Base-by-base conservation (phyloP, 371 early-diverging fungal genomes). In the Mucor sp. region DNA sequence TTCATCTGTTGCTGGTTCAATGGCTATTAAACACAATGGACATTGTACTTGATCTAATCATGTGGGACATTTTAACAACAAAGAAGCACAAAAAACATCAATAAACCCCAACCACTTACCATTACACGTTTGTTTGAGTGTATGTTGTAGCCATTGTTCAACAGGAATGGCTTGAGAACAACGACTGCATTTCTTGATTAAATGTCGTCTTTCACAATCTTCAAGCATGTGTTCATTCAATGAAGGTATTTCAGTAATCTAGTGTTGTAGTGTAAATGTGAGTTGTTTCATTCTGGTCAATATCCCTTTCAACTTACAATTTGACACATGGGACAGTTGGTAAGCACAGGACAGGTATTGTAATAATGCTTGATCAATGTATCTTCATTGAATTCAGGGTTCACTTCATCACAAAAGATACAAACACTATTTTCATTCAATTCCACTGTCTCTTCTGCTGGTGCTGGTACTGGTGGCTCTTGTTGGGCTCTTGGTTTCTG, bases 391-490 rank as follows among this genome's bases (percentile, higher is more conserved):
- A 93, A 94, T 0, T 66, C 71, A 15, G 77, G 80, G 65, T 87
- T 86, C 12, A 74, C 74, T 69, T 91, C 89, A 33, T 90, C 91
- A 74, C 94, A 94, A 65, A 94, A 94, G 27, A 93, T 89, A 74
- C 94, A 94, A 17, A 70, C 50, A 39, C 70, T 80, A 11, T 63
- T 55, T 27, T 63, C 63, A 27, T 63, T 55, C 15, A 50, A 21
- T 8, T 25, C 23, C n/a, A n/a, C n/a, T n/a, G n/a, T n/a, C n/a
- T 50, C 62, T 23, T 17, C 2, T 0, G 14, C 30, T 30, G 14
- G 50, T 62, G 8, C 12, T 32, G 44, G 35, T 35, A 4, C n/a
- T 27, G 60, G 30, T 30, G 4, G 33, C 33, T 33, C 7, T 1
- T 33, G 37, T 35, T 35, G 17, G 27, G 50, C 9, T 37, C 41